These are phyloP conservation scores for Hysterium pulicare DNA, from an alignment of 2,329 filamentous ascomycete genomes.

Conservation along the genomic window DNA sequence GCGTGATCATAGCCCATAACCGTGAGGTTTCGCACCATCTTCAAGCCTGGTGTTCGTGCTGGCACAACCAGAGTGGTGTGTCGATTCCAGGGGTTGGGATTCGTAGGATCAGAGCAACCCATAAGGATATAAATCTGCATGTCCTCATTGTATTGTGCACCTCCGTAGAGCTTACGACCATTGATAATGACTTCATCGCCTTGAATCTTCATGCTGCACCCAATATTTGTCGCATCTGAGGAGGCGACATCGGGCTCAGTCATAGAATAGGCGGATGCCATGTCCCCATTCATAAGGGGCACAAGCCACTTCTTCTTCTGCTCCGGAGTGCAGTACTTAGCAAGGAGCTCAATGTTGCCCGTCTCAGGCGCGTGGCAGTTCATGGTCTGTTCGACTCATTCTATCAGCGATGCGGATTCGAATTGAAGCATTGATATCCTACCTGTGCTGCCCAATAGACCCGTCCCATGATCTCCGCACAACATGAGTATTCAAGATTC, in stretches of 20 bases:
- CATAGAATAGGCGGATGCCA: constrained; percentile 51
- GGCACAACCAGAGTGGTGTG: constrained; percentile 42
- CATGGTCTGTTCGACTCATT: constrained; percentile 38
- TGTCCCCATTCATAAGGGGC: constrained; percentile 48
- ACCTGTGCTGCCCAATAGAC: constrained; percentile 47
- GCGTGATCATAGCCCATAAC: constrained; percentile 45
- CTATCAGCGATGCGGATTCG: constrained; percentile 1
- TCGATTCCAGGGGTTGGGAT: constrained; percentile 39
- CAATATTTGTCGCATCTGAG: constrained; percentile 50
- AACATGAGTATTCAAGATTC: constrained; percentile 46
- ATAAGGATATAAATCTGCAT: constrained; percentile 36
- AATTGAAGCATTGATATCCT: constrained; percentile 4
- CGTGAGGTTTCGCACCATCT: constrained; percentile 38
- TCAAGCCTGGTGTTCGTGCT: constrained; percentile 36
- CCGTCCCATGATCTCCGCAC: constrained; percentile 46
- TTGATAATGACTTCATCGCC: constrained; percentile 41
- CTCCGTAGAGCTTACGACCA: constrained; percentile 42
- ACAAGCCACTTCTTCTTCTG: constrained; percentile 51
- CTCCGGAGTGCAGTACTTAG: constrained; percentile 50
- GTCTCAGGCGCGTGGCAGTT: constrained; percentile 49
- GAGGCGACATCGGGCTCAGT: constrained; percentile 51
- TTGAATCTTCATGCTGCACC: constrained; percentile 33
- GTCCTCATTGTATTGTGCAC: constrained; percentile 38
- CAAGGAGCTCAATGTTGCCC: constrained; percentile 53
- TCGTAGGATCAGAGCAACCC: constrained; percentile 40